Evolutionary conservation across 2,329 filamentous ascomycete genomes (phyloP).

Genomic region (Fusarium dlaminii): DNA sequence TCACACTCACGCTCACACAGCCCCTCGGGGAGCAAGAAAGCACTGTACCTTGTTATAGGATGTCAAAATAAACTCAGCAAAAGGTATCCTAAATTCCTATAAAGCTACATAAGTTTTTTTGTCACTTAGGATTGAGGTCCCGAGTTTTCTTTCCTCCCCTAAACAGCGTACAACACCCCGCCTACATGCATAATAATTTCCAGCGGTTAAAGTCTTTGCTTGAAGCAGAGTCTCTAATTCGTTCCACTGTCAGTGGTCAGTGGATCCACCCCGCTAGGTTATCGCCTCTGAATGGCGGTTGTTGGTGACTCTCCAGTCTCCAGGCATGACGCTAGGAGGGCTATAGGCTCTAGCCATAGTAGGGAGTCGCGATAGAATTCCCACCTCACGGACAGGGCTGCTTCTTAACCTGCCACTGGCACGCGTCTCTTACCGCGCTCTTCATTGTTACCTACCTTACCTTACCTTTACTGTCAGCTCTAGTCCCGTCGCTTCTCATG

Average conservation of each 20-base stretch:
- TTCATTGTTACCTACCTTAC: constrained; percentile 1
- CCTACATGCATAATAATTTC: constrained; percentile 18
- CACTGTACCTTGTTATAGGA: no score
- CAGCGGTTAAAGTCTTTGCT: constrained; percentile 1
- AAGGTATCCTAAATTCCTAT: no score
- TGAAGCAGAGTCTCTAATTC: constrained; percentile 16
- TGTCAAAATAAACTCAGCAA: no score
- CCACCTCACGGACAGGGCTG: constrained; percentile 35
- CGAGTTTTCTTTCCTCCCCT: no score
- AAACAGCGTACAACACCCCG: constrained; percentile 5
- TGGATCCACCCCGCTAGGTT: constrained; percentile 20
- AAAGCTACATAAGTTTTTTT: no score
- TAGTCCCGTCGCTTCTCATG: constrained; percentile 25
- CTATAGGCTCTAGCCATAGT: constrained; percentile 28
- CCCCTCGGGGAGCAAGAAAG: no score
- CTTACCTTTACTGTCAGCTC: neutral
- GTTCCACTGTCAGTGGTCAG: constrained; percentile 12
- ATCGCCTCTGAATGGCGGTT: constrained; percentile 33
- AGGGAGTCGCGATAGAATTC: constrained; percentile 45
- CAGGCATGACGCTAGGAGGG: constrained; percentile 40
- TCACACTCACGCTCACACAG: neutral
- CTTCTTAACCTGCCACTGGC: constrained; percentile 40
- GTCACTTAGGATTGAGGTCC: no score
- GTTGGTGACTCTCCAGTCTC: constrained; percentile 30
- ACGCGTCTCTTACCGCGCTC: constrained; percentile 44